Evolutionary conservation across 306 rosid species (phyloP), one percentile per base, ranked within the genome.

Genomic region (Oxytropis ochrocephala): DNA sequence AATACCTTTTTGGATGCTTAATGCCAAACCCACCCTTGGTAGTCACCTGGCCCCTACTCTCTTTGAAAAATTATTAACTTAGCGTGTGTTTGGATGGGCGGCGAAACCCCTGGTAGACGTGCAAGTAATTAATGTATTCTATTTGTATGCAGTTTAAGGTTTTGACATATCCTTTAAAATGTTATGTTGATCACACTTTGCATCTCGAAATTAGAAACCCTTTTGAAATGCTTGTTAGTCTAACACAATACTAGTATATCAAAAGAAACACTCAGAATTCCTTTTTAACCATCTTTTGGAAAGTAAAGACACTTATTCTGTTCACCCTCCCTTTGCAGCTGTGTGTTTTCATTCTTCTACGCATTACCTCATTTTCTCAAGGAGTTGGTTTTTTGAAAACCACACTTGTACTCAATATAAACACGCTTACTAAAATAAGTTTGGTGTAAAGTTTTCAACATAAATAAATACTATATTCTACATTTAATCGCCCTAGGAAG

Each of bases 21-120:
- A 61, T 67, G 75, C 64, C 54, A 75, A 80, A 55, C 74, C n/a
- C n/a, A n/a, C n/a, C 75, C 52, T 61, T 69, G 71, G 64, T 55
- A 66, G 41, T 65, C 70, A 52, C 63, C 50, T 73, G 47, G 54
- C 43, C 11, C 29, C 29, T 1, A n/a, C 29, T n/a, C n/a, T n/a
- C n/a, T n/a, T n/a, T n/a, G n/a, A n/a, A n/a, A n/a, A n/a, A n/a
- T n/a, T n/a, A n/a, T n/a, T n/a, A n/a, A n/a, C n/a, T n/a, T n/a
- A n/a, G n/a, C n/a, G n/a, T n/a, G n/a, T n/a, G n/a, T n/a, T n/a
- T n/a, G n/a, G n/a, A n/a, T n/a, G n/a, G n/a, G n/a, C n/a, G n/a
- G n/a, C n/a, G n/a, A n/a, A n/a, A n/a, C n/a, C n/a, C n/a, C n/a
- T n/a, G n/a, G n/a, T n/a, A n/a, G n/a, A n/a, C n/a, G n/a, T n/a